These are phyloP conservation scores for Pisolithus orientalis DNA, from an alignment of 768 basidiomycete species.

Conservation along the genomic window DNA sequence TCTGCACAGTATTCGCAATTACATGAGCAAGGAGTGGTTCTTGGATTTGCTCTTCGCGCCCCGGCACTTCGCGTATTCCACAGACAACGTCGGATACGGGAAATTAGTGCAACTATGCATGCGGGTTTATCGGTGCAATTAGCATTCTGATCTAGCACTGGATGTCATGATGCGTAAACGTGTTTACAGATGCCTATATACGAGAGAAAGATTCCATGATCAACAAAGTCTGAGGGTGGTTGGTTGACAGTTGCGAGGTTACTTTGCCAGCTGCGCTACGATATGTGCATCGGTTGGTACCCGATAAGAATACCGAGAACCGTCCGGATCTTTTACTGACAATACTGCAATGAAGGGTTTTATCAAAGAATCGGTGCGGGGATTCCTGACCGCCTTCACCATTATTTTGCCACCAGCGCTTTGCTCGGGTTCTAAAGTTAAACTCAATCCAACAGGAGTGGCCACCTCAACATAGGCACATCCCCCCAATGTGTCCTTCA, in stretches of 20 bases:
- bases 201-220: too few relatives aligned
- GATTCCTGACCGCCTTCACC: neutral
- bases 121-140: too few relatives aligned
- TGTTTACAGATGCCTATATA: too few relatives aligned
- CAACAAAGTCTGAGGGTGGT: neutral
- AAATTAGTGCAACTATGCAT: too few relatives aligned
- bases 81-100: neutral
- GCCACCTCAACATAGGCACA: neutral
- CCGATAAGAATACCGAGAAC: neutral
- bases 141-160: too few relatives aligned
- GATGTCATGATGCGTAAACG: too few relatives aligned
- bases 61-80: conserved; percentile 45
- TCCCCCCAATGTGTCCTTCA: neutral
- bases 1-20: conserved; percentile 70
- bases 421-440: neutral
- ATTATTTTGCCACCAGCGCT: neutral
- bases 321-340: neutral
- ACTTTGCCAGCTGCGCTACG: neutral
- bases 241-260: neutral
- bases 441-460: neutral
- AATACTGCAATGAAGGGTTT: conserved; percentile 2
- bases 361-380: neutral
- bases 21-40: conserved; percentile 94
- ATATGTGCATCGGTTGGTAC: conserved; percentile 3
- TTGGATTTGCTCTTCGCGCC: conserved; percentile 55